Percentiles rank a stretch among this genome's conserved stretches.
Conservation (phyloP, 345 rosid genomes). For the Anacardium occidentale region DNA sequence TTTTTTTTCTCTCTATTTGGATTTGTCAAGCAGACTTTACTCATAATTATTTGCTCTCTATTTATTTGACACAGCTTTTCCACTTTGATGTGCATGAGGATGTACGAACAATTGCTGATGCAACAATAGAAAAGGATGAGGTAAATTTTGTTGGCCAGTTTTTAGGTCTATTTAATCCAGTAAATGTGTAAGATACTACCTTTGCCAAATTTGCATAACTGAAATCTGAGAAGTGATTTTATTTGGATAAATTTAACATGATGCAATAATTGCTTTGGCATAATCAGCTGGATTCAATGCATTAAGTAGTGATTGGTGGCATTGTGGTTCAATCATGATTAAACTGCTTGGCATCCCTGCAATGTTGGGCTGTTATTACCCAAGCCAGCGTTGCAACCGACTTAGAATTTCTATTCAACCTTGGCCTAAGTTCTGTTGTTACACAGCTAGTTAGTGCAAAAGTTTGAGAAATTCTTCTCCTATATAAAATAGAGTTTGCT, state of each 20-base stretch:
- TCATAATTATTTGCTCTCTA: neutral
- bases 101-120: constrained; percentile 93
- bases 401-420: no score
- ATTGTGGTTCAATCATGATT: neutral
- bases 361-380: neutral
- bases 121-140: constrained; percentile 97
- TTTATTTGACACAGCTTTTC: constrained; percentile 61
- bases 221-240: neutral
- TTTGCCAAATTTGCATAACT: neutral
- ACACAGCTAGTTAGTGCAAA: no score
- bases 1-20: neutral
- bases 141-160: constrained; percentile 29
- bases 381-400: neutral
- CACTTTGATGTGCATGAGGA: constrained; percentile 99
- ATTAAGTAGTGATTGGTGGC: neutral
- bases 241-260: no score
- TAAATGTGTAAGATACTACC: neutral
- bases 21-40: neutral
- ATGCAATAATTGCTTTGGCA: neutral
- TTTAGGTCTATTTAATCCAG: neutral
- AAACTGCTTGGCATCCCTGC: neutral
- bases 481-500: neutral
- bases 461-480: no score
- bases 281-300: neutral
- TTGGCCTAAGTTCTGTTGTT: no score